Base-by-base conservation (phyloP, 2,329 filamentous ascomycete genomes). In the Pseudogymnoascus sp. region DNA sequence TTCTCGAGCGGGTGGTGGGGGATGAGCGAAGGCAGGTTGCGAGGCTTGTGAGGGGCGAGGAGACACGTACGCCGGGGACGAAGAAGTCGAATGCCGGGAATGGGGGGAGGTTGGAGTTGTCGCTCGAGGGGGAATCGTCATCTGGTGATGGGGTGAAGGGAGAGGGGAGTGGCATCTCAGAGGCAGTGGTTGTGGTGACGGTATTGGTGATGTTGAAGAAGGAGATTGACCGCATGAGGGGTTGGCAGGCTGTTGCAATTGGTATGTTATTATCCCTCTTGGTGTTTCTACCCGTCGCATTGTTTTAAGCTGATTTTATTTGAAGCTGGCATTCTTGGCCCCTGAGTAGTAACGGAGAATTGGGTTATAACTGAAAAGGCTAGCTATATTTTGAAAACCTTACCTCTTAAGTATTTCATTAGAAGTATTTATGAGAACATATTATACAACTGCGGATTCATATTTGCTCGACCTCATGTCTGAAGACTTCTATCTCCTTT, bases 171-270 rank as follows among this genome's bases (percentile, higher is more conserved):
- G 73, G 82, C 68, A 72, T 82, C 64, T 75, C 75, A 13, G 77
- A 83, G 68, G 74, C 78, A n/a, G 85, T 87, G 19, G 76, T 82
- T 9, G 77, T 87, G 17, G 78, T 80, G 47, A 86, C 82, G 15
- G 84, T 81, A 64, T 68, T 88, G 63, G 73, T 80, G 15, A 86
- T 88, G 84, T 71, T 88, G 67, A 87, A 88, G 79, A 84, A 82
- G 73, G 86, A 88, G 77, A 76, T 86, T 60, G 85, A 88, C 71
- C 17, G 47, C 44, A 76, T 83, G 67, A 76, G 83, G 64, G 70
- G 77, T 65, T 73, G 81, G 60, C 83, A 87, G 76, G 73, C 79
- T 50, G 77, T 78, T 64, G 73, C 78, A 3, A 77, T 84, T 62
- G 75, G 47, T 57, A 33, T 11, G 47, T 57, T 57, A 57, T 33